Conservation (phyloP, 805 yeast species). For the Metschnikowia santaceciliae region DNA sequence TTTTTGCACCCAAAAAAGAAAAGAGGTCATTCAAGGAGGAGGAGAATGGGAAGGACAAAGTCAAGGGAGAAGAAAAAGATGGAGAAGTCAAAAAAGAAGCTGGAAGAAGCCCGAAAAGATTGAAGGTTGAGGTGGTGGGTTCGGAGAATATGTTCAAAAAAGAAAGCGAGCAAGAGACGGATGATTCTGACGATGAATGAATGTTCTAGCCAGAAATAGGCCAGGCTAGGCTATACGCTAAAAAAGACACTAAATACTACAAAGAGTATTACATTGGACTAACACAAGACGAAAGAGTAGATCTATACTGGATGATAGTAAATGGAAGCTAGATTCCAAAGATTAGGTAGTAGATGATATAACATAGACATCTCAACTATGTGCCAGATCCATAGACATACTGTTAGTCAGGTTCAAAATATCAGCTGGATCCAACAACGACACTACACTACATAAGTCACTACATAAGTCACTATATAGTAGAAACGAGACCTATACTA, state of each 20-base stretch:
- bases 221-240: too few relatives aligned
- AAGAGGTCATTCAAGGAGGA: not conserved
- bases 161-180: constrained; percentile 3
- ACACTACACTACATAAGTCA: too few relatives aligned
- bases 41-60: not conserved
- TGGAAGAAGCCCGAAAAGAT: not conserved
- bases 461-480: too few relatives aligned
- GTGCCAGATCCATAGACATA: too few relatives aligned
- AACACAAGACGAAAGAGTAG: too few relatives aligned
- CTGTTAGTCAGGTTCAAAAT: too few relatives aligned
- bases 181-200: not conserved
- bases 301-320: too few relatives aligned
- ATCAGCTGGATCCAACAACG: too few relatives aligned
- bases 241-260: not conserved
- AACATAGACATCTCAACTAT: too few relatives aligned
- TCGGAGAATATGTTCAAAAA: not conserved
- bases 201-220: not conserved
- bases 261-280: not conserved
- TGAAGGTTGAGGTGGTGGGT: not conserved
- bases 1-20: constrained; percentile 9
- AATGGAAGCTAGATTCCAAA: too few relatives aligned
- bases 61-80: not conserved
- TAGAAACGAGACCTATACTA: too few relatives aligned
- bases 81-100: not conserved
- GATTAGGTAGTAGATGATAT: too few relatives aligned